These are phyloP conservation scores for Nicotiana obtusifolia DNA, from an alignment of 257 asterid genomes.

Conservation along the genomic window DNA sequence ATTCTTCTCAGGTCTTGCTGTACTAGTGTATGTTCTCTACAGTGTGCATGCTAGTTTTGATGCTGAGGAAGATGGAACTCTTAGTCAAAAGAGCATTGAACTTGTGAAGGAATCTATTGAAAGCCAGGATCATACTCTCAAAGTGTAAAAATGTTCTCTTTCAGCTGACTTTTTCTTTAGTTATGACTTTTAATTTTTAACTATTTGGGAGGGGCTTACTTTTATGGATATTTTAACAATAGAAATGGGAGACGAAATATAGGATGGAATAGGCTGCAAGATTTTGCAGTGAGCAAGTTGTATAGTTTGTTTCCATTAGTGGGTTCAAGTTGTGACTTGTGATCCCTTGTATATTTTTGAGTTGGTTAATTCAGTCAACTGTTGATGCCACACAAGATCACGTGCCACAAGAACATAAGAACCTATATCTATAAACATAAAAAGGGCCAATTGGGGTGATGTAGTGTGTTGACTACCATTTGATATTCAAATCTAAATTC, in stretches of 20 bases:
- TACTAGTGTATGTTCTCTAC: slow-evolving; percentile 59
- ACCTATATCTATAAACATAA: background rate
- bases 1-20: slow-evolving; percentile 58
- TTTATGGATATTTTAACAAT: background rate
- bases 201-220: background rate
- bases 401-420: background rate
- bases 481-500: background rate
- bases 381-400: background rate
- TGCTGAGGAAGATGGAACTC: slow-evolving; percentile 65
- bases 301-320: background rate
- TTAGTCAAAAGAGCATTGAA: slow-evolving; percentile 46
- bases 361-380: background rate
- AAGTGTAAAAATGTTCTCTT: slow-evolving; percentile 33
- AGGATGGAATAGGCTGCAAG: slow-evolving; percentile 8
- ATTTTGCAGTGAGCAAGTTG: slow-evolving; percentile 8
- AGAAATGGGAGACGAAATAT: background rate
- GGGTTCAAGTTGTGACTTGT: background rate
- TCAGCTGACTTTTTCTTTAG: slow-evolving; percentile 5
- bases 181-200: background rate
- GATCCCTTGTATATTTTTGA: background rate
- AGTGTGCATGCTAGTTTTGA: slow-evolving; percentile 93
- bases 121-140: slow-evolving; percentile 36
- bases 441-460: background rate
- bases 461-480: background rate
- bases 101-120: slow-evolving; percentile 43